Conservation (phyloP, 164 flowering plant species). For the Brasenia schreberi region DNA sequence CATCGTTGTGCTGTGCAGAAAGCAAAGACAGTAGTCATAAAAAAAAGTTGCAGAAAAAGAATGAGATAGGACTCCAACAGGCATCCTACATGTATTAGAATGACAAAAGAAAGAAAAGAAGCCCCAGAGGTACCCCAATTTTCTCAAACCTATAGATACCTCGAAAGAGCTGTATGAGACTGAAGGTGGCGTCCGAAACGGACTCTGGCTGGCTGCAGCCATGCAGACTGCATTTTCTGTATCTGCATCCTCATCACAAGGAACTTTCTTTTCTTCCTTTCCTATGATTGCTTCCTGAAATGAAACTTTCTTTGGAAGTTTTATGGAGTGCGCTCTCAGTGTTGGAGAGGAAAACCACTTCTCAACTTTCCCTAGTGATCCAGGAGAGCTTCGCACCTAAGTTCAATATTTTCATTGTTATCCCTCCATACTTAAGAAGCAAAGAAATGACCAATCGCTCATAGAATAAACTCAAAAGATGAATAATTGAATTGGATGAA, state of each 20-base stretch:
- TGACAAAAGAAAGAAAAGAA: no score
- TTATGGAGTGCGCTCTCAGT: constrained; percentile 18
- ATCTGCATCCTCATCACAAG: constrained; percentile 7
- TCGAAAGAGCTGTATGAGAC: constrained; percentile 41
- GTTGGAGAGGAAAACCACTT: constrained; percentile 48
- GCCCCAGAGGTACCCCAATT: background rate
- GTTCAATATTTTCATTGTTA: constrained; percentile 1
- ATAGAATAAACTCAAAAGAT: background rate
- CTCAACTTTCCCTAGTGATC: constrained; percentile 33
- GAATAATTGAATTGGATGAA: no score
- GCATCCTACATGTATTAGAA: background rate
- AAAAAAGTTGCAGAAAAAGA: no score
- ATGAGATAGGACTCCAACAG: no score
- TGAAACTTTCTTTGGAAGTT: constrained; percentile 14
- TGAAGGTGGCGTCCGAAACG: constrained; percentile 88
- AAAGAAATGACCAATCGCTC: background rate
- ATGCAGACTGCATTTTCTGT: constrained; percentile 7
- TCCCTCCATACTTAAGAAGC: background rate
- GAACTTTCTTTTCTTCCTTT: constrained; percentile 10
- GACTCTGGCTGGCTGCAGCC: constrained; percentile 32
- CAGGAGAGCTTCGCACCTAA: constrained; percentile 23
- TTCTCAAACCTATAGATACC: constrained; percentile 22
- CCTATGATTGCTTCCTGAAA: constrained; percentile 22
- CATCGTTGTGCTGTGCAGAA: constrained; percentile 30
- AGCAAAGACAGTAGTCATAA: background rate